Evolutionary conservation across 208 protist genomes (phyloP), one percentile per base, ranked within the genome.

Genomic region (Tritrichomonas foetus): DNA sequence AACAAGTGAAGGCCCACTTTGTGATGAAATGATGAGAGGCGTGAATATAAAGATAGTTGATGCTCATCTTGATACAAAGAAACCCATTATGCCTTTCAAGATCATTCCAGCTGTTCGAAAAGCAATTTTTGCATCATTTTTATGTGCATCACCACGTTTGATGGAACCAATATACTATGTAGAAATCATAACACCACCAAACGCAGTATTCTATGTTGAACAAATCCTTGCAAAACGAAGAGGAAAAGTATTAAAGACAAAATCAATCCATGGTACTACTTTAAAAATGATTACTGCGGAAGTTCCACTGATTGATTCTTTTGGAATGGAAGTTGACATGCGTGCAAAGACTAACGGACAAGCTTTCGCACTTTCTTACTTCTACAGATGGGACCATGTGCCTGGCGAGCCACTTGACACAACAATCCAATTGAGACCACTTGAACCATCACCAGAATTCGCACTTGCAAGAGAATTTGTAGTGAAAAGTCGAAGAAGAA

Each of bases 311-410:
- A 99, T 99, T 49, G 99, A 99, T 94, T 99, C 97, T 74, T 99
- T 99, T 95, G 98, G 98, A 22, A 98, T 99, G 39, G 98, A 99
- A 96, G 99, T 98, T 33, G 98, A 99, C 95, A 95, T 99, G 36
- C 53, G 99, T 57, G 97, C 97, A 92, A 94, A 97, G 93, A 99
- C 98, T 47, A 93, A 96, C 41, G 95, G 95, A 53, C 94, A 95
- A 94, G 97, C 96, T 3, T 99, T 98, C 94, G 97, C 97, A 84
- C 93, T 97, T 13, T 98, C 97, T 39, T 95, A 96, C 3, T 99
- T 99, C 95, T 96, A 98, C 94, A 97, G 99, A 95, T 99, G 98
- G 98, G 93, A 92, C 41, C 95, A 98, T 39, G 98, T 99, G 13
- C 98, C 98, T 0, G 98, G 99, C 33, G 98, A 99, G 95, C 99